Base-by-base conservation (phyloP, 2,329 filamentous ascomycete species). In the Calonectria pteridis region DNA sequence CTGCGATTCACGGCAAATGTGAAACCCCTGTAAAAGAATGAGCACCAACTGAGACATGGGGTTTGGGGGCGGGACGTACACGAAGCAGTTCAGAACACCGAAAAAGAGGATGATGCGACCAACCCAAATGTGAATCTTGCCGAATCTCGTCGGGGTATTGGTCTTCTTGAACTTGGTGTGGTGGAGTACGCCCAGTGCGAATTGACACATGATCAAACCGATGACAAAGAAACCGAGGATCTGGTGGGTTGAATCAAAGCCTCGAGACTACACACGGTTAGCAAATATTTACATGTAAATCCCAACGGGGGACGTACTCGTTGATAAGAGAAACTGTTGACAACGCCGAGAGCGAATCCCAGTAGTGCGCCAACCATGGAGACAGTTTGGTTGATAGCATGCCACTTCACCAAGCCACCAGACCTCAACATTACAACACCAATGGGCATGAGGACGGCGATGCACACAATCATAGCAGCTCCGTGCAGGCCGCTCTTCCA, bases 201-300 rank as follows among this genome's bases (percentile, higher is more conserved):
- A 88, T 77, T 92, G 90, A 6, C 79, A 83, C 20, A 93, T 80
- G 66, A 92, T 82, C 64, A 89, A 85, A 53, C 86, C 82, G 58
- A 90, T 84, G 49, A 91, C 83, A 20, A 92, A 79, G 71, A 91
- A 85, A 11, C 91, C 91, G 71, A 93, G 83, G 64, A 93, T 85
- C 78, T 93, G 91, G 78, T 93, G 91, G 11, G 86, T 82, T 1
- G 86, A 86, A 55, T 86, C 86, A 82, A 91, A 90, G 13, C 83
- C 83, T 64, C 87, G 89, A 23, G 90, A 89, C 88, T 91, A 46
- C 13, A 11, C 28, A 23, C 51, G 31, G 74, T 79, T 43, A 80
- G 73, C 23, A 66, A 63, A 20, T 46, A 16, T 43, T 46, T 28
- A 10, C 6, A 2, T 14, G n/a, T 4, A n/a, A 3, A 31, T 16